Evolutionary conservation across 106 monocot genomes (phyloP).

Genomic region (Dendrobium huoshanense): DNA sequence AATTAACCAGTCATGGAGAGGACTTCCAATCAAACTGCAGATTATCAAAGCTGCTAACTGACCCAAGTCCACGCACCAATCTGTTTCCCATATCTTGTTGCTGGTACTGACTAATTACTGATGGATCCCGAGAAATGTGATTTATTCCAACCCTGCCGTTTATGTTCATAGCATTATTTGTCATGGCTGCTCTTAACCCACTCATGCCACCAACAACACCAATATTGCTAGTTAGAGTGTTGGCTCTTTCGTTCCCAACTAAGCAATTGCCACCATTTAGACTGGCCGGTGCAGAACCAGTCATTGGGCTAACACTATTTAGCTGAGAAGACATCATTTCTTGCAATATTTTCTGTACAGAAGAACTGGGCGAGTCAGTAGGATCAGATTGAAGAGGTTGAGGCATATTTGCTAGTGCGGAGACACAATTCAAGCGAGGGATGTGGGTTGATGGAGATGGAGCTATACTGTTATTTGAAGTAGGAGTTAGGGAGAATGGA

Average conservation of each 20-base stretch:
- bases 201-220: constrained; percentile 18
- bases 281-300: constrained; percentile 18
- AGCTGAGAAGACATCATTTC: constrained; percentile 55
- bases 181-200: constrained; percentile 39
- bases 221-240: constrained; percentile 18
- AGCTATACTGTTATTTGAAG: constrained; percentile 17
- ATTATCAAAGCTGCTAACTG: constrained; percentile 56
- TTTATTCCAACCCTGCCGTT: constrained; percentile 29
- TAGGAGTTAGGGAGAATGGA: constrained; percentile 31
- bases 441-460: constrained; percentile 10
- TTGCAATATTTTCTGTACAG: constrained; percentile 55
- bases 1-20: constrained; percentile 12
- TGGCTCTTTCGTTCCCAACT: constrained; percentile 21
- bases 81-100: constrained; percentile 45
- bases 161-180: constrained; percentile 28
- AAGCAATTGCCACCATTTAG: constrained; percentile 26
- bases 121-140: constrained; percentile 27
- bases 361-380: constrained; percentile 38
- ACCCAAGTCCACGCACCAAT: constrained; percentile 32
- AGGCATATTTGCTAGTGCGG: constrained; percentile 21
- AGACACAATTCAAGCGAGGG: constrained; percentile 17
- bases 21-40: constrained; percentile 61
- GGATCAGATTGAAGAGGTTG: constrained; percentile 28
- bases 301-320: constrained; percentile 11
- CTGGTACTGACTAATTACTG: constrained; percentile 29